phyloP scores from a whole-genome alignment of 805 yeast genomes.

The Pichia membranifaciens region DNA sequence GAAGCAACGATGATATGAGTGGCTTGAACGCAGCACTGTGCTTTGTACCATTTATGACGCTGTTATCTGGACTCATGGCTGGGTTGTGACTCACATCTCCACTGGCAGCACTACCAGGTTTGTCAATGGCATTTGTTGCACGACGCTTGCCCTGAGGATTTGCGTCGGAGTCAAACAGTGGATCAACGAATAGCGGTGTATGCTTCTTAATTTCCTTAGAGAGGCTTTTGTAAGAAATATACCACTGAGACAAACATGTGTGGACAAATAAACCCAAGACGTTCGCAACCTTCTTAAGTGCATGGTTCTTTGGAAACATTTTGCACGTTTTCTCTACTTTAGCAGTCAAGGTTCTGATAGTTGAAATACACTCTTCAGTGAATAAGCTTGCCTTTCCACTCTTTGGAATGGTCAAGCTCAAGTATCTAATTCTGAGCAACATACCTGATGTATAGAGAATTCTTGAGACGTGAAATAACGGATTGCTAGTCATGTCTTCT shows the following conservation, averaged over 20 bases:
- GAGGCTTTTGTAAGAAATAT: conserved; percentile 17
- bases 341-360: conserved; percentile 23
- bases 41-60: neutral
- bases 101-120: neutral
- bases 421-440: conserved; percentile 50
- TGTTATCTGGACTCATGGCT: no score
- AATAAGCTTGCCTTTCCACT: conserved; percentile 38
- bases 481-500: conserved; percentile 48
- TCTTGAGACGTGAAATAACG: conserved; percentile 51
- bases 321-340: conserved; percentile 27
- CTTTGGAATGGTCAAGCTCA: conserved; percentile 48
- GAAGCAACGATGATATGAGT: neutral
- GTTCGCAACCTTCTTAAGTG: conserved; percentile 47
- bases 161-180: neutral
- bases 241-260: conserved; percentile 54
- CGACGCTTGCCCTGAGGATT: no score
- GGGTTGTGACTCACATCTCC: neutral
- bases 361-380: conserved; percentile 38
- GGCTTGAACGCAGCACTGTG: neutral
- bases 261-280: conserved; percentile 55
- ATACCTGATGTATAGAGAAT: conserved; percentile 62
- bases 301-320: conserved; percentile 41
- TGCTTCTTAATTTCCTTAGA: conserved; percentile 11
- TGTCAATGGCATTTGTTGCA: no score
- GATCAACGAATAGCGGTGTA: conserved; percentile 1